A percentile compares a stretch with the other conserved stretches of the same genome.
Evolutionary conservation across 352 stramenopile genomes (phyloP).

Genomic region (Halophytophthora batemanensis): DNA sequence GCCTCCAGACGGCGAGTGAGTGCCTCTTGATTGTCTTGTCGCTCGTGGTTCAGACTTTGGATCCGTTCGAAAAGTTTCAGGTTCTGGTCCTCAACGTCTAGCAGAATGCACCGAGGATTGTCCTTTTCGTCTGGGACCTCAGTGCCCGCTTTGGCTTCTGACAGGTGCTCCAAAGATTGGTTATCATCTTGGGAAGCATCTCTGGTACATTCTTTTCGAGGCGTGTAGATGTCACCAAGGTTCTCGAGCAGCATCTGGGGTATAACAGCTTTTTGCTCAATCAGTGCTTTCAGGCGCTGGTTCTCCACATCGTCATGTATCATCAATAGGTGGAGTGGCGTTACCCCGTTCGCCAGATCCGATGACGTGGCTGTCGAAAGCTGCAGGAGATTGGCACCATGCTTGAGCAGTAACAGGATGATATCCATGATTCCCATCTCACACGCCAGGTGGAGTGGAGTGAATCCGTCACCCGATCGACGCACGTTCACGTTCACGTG

Average conservation of each 20-base stretch:
- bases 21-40: constrained; percentile 7
- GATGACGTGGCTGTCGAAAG: constrained; percentile 32
- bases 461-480: constrained; percentile 58
- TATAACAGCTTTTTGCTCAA: constrained; percentile 33
- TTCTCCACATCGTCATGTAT: constrained; percentile 48
- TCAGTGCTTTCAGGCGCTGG: constrained; percentile 40
- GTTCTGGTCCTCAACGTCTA: constrained; percentile 54
- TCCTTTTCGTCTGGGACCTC: constrained; percentile 8
- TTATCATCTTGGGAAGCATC: neutral
- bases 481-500: constrained; percentile 58
- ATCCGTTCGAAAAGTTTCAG: constrained; percentile 43
- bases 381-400: constrained; percentile 49
- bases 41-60: constrained; percentile 20
- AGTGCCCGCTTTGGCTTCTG: neutral
- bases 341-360: constrained; percentile 24
- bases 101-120: constrained; percentile 40
- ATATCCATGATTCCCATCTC: constrained; percentile 51
- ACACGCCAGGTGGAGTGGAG: constrained; percentile 62
- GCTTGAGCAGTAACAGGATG: constrained; percentile 41
- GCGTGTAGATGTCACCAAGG: constrained; percentile 10
- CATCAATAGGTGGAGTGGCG: constrained; percentile 49
- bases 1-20: constrained; percentile 28
- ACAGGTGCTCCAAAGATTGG: neutral
- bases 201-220: neutral
- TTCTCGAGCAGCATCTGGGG: constrained; percentile 45